A percentile compares a stretch with the other conserved stretches of the same genome.
These are phyloP conservation scores for Cutaneotrichosporon spelunceum DNA, from an alignment of 1,284 basidiomycete genomes.

Conservation along the genomic window DNA sequence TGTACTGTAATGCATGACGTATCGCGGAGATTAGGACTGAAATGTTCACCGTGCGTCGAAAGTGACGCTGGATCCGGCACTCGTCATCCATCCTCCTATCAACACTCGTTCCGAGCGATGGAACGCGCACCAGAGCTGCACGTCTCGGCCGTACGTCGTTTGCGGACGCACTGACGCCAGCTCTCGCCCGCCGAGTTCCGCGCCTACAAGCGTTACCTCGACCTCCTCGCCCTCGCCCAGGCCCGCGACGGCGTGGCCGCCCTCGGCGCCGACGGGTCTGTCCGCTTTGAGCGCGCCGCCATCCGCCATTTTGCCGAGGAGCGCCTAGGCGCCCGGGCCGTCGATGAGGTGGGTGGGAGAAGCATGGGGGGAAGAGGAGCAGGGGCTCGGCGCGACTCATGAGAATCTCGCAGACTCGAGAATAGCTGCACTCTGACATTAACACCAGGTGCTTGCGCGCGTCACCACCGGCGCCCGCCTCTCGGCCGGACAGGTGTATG, in stretches of 20 bases:
- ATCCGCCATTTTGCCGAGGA: constrained; percentile 19
- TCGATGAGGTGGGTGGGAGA: constrained; percentile 30
- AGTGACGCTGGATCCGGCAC: background rate
- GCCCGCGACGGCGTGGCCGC: constrained; percentile 10
- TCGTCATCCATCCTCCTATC: background rate
- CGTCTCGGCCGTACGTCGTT: constrained; percentile 14
- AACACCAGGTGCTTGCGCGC: constrained; percentile 18
- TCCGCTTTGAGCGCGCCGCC: constrained; percentile 20
- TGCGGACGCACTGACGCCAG: constrained; percentile 11
- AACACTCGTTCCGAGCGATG: background rate
- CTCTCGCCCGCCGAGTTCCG: constrained; percentile 27
- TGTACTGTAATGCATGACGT: background rate
- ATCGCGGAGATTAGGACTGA: background rate
- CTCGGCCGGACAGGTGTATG: constrained; percentile 23
- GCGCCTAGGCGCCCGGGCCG: constrained; percentile 16
- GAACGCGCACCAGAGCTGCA: constrained; percentile 18
- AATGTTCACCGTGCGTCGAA: background rate
- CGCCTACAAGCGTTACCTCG: constrained; percentile 26
- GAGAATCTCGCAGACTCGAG: no score
- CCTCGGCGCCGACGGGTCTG: constrained; percentile 19
- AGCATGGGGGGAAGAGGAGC: no score
- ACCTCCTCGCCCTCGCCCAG: constrained; percentile 23
- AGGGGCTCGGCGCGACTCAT: no score
- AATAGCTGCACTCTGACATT: no score
- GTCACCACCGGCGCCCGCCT: constrained; percentile 12